Evolutionary conservation across 768 basidiomycete species (phyloP).

Genomic region (Nidularia sp.): DNA sequence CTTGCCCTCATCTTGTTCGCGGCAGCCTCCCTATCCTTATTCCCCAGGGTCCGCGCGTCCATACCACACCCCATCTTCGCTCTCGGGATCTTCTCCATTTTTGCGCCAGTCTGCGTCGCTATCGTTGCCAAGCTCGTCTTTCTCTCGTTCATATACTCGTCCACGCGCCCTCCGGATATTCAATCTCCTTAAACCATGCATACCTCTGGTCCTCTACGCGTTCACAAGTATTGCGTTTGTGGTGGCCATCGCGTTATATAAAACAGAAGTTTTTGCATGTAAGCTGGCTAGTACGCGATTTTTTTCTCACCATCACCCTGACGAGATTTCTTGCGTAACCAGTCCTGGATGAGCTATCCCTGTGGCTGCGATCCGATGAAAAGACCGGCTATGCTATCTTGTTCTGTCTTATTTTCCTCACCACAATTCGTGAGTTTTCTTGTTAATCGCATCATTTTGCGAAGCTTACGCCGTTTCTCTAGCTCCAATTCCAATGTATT

Average conservation of each 20-base stretch:
- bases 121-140: conserved; percentile 7
- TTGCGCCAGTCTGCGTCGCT: background rate
- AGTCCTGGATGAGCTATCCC: conserved; percentile 82
- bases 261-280: conserved; percentile 80
- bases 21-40: conserved; percentile 16
- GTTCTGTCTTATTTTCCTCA: conserved; percentile 79
- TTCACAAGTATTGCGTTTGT: conserved; percentile 76
- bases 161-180: conserved; percentile 50
- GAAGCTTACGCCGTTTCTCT: background rate
- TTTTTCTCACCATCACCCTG: background rate
- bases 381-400: conserved; percentile 75
- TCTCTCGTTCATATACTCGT: conserved; percentile 29
- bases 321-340: conserved; percentile 3
- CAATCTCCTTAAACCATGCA: conserved; percentile 66
- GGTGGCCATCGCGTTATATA: conserved; percentile 80
- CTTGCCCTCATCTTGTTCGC: conserved; percentile 4
- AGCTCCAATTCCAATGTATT: conserved; percentile 92
- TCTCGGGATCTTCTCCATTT: background rate
- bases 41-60: conserved; percentile 1
- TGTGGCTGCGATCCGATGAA: conserved; percentile 70
- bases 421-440: conserved; percentile 73
- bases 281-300: conserved; percentile 20
- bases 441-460: background rate
- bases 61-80: conserved; percentile 6
- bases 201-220: conserved; percentile 74